A percentile compares a stretch with the other conserved stretches of the same genome.
Conservation (phyloP, 352 stramenopile genomes). For the Globisporangium takayamanum region DNA sequence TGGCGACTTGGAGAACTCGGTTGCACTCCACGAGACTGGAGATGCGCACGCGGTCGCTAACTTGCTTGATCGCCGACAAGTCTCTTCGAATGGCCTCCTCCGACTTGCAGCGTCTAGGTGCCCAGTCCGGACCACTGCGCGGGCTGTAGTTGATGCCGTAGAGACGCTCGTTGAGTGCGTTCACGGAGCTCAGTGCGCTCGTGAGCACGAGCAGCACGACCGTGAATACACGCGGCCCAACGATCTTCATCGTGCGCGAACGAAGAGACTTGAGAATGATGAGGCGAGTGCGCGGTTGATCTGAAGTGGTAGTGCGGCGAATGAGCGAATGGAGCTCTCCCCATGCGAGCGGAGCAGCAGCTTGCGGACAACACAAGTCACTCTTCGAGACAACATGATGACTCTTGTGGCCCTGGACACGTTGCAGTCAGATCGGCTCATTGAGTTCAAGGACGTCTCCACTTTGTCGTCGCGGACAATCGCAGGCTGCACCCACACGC, state of each 20-base stretch:
- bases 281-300: neutral
- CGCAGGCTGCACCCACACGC: too few relatives aligned
- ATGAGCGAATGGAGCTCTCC: neutral
- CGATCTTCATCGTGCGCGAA: constrained; percentile 14
- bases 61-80: constrained; percentile 37
- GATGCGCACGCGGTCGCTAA: constrained; percentile 56
- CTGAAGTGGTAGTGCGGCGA: neutral
- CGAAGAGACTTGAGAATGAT: neutral
- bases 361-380: too few relatives aligned
- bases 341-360: neutral
- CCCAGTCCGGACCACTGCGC: constrained; percentile 49
- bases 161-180: constrained; percentile 47
- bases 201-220: constrained; percentile 11
- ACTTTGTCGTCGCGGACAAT: too few relatives aligned
- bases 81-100: constrained; percentile 37
- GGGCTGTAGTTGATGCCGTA: constrained; percentile 77
- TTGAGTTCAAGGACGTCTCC: too few relatives aligned
- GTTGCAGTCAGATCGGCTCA: too few relatives aligned
- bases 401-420: too few relatives aligned
- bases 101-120: constrained; percentile 36
- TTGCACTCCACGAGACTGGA: constrained; percentile 59
- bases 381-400: too few relatives aligned
- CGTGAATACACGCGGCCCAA: constrained; percentile 5
- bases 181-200: neutral
- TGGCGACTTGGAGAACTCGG: constrained; percentile 36